phyloP scores from a whole-genome alignment of 768 basidiomycete species.

The Termitomyces sp. region DNA sequence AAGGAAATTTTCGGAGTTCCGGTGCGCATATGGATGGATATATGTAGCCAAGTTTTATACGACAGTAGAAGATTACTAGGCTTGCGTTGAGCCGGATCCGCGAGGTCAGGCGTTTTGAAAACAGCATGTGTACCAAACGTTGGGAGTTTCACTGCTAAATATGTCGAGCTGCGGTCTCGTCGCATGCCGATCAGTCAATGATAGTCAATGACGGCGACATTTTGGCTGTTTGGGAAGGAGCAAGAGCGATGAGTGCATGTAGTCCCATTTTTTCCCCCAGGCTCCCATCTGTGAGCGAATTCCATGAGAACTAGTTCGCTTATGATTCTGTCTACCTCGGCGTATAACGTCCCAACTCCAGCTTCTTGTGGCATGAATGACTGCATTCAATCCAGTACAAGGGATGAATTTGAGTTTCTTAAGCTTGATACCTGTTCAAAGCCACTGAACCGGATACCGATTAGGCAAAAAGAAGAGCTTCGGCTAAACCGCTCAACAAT shows the following conservation, averaged over 20 bases:
- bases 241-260: constrained; percentile 23
- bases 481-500: neutral
- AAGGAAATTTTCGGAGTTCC: neutral
- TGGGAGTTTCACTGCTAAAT: constrained; percentile 8
- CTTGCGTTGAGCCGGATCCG: constrained; percentile 8
- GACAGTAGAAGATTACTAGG: neutral
- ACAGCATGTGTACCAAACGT: constrained; percentile 5
- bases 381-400: neutral
- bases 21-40: too few species aligned
- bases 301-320: neutral
- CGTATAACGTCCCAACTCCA: neutral
- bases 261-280: constrained; percentile 15
- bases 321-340: neutral
- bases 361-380: neutral
- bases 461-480: neutral
- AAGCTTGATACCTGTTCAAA: neutral
- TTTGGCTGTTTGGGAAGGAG: constrained; percentile 22
- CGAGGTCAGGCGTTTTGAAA: constrained; percentile 24
- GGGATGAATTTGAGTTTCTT: neutral
- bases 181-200: neutral
- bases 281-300: neutral
- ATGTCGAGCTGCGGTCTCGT: neutral
- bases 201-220: constrained; percentile 16
- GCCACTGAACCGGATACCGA: neutral
- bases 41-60: too few species aligned